Evolutionary conservation across 2,329 filamentous ascomycete species (phyloP).

Genomic region (Pleurostoma richardsiae): DNA sequence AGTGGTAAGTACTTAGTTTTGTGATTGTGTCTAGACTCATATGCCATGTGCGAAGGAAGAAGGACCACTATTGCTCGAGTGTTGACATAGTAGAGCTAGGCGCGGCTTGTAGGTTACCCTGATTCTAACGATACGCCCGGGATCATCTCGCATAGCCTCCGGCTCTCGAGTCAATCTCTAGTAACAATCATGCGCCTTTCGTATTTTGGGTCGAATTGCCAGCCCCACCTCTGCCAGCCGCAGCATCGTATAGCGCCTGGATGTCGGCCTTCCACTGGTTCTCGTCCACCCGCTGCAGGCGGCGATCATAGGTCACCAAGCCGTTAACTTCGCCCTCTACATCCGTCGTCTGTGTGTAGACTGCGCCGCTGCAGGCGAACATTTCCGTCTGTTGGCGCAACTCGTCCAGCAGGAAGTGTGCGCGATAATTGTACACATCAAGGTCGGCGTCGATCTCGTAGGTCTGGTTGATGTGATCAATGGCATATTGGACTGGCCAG

Average conservation of each 20-base stretch:
- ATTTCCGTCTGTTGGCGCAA: constrained; percentile 55
- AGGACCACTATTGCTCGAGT: no score
- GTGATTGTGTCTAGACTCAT: no score
- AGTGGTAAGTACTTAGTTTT: no score
- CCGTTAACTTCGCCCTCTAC: constrained; percentile 73
- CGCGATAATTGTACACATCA: constrained; percentile 62
- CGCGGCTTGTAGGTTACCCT: no score
- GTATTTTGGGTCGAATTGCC: not conserved
- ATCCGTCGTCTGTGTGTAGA: constrained; percentile 72
- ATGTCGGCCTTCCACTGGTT: constrained; percentile 58
- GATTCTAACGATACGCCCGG: no score
- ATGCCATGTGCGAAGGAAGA: no score
- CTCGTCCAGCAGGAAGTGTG: constrained; percentile 54
- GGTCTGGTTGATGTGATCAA: constrained; percentile 58
- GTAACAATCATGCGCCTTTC: no score
- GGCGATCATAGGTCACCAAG: constrained; percentile 63
- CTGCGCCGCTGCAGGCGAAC: constrained; percentile 60
- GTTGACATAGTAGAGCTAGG: no score
- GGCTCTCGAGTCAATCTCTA: no score
- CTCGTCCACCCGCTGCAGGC: constrained; percentile 50
- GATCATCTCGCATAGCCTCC: no score
- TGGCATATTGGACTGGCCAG: constrained; percentile 57
- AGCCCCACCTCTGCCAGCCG: constrained; percentile 17
- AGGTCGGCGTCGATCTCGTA: constrained; percentile 60
- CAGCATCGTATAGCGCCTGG: constrained; percentile 52